phyloP scores from a whole-genome alignment of 768 basidiomycete genomes.

The Strobilomyces confusus region DNA sequence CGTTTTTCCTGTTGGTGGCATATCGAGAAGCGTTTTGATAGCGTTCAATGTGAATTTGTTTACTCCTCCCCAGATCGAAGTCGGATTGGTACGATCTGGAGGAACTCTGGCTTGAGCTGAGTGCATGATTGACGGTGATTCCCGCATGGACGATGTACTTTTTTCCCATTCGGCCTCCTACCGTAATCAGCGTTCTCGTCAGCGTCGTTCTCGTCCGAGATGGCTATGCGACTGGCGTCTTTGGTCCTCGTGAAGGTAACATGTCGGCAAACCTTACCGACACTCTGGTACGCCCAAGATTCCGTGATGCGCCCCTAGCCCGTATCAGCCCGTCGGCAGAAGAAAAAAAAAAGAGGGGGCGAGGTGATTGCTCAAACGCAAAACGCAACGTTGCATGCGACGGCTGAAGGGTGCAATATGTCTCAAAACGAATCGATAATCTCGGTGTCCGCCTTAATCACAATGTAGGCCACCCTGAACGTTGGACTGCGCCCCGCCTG shows the following conservation, averaged over 20 bases:
- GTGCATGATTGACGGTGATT: conserved; percentile 24
- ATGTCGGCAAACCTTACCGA: conserved; percentile 14
- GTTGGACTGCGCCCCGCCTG: conserved; percentile 2
- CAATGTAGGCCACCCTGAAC: conserved; percentile 16
- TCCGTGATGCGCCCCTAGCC: conserved; percentile 10
- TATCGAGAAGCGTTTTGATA: conserved; percentile 1
- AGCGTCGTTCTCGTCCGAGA: conserved; percentile 4
- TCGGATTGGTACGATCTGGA: conserved; percentile 3
- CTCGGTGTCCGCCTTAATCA: conserved; percentile 10
- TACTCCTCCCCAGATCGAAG: conserved; percentile 6
- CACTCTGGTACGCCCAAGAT: conserved; percentile 7
- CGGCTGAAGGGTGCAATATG: conserved; percentile 12
- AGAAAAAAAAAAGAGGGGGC: not conserved
- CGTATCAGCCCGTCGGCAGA: conserved; percentile 3
- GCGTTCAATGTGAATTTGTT: conserved; percentile 1
- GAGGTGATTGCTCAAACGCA: conserved; percentile 1
- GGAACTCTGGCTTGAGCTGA: not conserved
- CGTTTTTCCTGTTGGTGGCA: not conserved
- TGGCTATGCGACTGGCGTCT: conserved; percentile 2
- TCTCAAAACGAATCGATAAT: conserved; percentile 11
- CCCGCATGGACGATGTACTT: conserved; percentile 10
- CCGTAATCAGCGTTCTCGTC: conserved; percentile 6
- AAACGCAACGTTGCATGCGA: conserved; percentile 6
- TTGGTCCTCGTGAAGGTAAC: conserved; percentile 5
- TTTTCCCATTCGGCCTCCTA: not conserved